Percentiles rank a stretch among this genome's conserved stretches.
Conservation (phyloP, 768 basidiomycete species). For the Tricholoma saponaceum region DNA sequence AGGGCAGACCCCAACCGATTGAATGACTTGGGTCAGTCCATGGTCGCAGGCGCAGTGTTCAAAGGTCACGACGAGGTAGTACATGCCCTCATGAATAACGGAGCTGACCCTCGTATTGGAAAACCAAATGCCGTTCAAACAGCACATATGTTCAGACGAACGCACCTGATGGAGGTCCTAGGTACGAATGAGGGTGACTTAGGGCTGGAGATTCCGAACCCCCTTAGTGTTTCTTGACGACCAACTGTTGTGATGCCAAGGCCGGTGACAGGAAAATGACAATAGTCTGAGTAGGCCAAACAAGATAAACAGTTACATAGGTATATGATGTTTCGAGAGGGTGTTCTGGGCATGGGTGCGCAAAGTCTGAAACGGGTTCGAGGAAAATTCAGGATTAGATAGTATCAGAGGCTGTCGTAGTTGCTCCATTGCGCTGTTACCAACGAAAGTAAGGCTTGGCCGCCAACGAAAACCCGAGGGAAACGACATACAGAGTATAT, state of each 20-base stretch:
- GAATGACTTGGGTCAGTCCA: slow-evolving; percentile 71
- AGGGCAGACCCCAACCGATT: slow-evolving; percentile 64
- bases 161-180: slow-evolving; percentile 49
- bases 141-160: slow-evolving; percentile 63
- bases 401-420: slow-evolving; percentile 69
- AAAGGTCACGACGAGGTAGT: slow-evolving; percentile 67
- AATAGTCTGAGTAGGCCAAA: background rate
- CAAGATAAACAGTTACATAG: background rate
- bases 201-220: slow-evolving; percentile 32
- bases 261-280: background rate
- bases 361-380: slow-evolving; percentile 75
- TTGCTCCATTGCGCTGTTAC: slow-evolving; percentile 56
- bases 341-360: slow-evolving; percentile 80
- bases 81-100: slow-evolving; percentile 43
- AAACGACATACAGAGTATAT: slow-evolving; percentile 54
- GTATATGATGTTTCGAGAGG: slow-evolving; percentile 45
- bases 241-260: too few relatives aligned
- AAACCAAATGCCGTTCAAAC: slow-evolving; percentile 66
- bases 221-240: slow-evolving; percentile 16
- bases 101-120: slow-evolving; percentile 65
- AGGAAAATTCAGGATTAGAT: slow-evolving; percentile 57
- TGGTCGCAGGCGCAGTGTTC: slow-evolving; percentile 76
- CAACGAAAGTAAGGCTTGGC: background rate
- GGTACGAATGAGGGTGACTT: slow-evolving; percentile 59
- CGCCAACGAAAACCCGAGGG: background rate